These are phyloP conservation scores for Microdochium nivale DNA, from an alignment of 2,329 filamentous ascomycete genomes.

Conservation along the genomic window DNA sequence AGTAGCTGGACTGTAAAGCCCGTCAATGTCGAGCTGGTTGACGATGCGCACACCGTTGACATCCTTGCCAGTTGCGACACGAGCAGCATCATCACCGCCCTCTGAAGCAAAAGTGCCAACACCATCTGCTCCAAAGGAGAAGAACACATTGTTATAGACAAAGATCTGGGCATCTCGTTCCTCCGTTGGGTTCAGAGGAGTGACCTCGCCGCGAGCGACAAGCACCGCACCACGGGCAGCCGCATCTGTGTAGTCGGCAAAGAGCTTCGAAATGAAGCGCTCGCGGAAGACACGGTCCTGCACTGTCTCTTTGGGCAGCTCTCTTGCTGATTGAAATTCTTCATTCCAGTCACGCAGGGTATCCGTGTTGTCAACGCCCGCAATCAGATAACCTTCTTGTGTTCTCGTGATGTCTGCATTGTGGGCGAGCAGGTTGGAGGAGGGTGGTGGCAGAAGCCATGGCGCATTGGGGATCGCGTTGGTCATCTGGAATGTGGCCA, in stretches of 20 bases:
- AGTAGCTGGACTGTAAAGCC: conserved; percentile 89
- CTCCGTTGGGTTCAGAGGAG: conserved; percentile 91
- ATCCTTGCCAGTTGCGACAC: conserved; percentile 94
- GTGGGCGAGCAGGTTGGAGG: conserved; percentile 59
- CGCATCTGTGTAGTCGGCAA: conserved; percentile 95
- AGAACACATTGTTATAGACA: conserved; percentile 99
- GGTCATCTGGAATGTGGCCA: conserved; percentile 91
- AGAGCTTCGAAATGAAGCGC: conserved; percentile 87
- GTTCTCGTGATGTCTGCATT: conserved; percentile 77
- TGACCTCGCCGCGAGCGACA: conserved; percentile 86
- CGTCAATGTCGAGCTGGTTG: conserved; percentile 93
- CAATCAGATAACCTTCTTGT: conserved; percentile 85
- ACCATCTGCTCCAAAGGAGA: conserved; percentile 94
- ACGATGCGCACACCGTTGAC: conserved; percentile 89
- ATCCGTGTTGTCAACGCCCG: conserved; percentile 88
- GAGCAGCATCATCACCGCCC: conserved; percentile 91
- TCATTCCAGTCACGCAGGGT: conserved; percentile 98
- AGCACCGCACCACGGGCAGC: conserved; percentile 86
- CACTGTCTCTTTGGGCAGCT: conserved; percentile 86
- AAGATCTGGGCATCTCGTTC: conserved; percentile 91
- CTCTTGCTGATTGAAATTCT: conserved; percentile 93
- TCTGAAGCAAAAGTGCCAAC: conserved; percentile 96
- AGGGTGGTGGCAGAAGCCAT: conserved; percentile 73
- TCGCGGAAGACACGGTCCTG: conserved; percentile 96
- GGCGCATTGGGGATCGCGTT: conserved; percentile 89